phyloP scores from a whole-genome alignment of 2,329 filamentous ascomycete species.

The Lasiodiplodia sp. region DNA sequence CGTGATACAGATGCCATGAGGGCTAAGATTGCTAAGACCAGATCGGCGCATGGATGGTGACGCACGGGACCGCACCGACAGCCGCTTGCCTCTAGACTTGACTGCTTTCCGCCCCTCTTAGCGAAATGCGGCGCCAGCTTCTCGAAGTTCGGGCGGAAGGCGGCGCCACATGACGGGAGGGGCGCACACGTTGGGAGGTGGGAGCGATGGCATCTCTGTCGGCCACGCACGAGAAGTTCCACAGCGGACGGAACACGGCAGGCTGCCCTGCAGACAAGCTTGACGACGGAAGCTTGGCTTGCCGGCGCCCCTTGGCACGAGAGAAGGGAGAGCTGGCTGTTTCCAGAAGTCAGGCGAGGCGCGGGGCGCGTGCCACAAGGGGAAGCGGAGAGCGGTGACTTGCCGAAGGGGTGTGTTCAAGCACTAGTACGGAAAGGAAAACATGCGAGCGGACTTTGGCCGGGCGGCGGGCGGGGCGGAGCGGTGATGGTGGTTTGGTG shows the following conservation, averaged over 20 bases:
- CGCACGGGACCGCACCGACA: not conserved
- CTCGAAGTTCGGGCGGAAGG: not conserved
- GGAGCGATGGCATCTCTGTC: not conserved
- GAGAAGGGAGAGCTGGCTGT: not conserved
- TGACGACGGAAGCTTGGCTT: conserved; percentile 18
- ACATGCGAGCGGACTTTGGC: not conserved
- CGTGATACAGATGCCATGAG: conserved; percentile 19
- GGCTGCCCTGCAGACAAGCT: not conserved
- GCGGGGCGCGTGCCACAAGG: conserved; percentile 4
- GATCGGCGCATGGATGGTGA: conserved; percentile 15
- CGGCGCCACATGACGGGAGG: not conserved
- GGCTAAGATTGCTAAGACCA: conserved; percentile 19
- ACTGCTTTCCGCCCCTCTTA: conserved; percentile 7
- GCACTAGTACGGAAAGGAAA: not conserved
- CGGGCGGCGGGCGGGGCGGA: conserved; percentile 14
- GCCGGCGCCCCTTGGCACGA: not conserved
- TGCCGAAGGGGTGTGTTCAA: not conserved
- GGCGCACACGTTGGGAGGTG: not conserved
- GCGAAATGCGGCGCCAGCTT: conserved; percentile 3
- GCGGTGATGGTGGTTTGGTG: conserved; percentile 1
- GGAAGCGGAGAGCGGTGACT: not conserved
- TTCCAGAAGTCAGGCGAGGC: not conserved
- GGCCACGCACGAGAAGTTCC: not conserved
- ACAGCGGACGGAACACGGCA: conserved; percentile 12
- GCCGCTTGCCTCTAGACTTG: conserved; percentile 19